Conservation (phyloP, 441 rosid genomes). For the Croton laevigatus region DNA sequence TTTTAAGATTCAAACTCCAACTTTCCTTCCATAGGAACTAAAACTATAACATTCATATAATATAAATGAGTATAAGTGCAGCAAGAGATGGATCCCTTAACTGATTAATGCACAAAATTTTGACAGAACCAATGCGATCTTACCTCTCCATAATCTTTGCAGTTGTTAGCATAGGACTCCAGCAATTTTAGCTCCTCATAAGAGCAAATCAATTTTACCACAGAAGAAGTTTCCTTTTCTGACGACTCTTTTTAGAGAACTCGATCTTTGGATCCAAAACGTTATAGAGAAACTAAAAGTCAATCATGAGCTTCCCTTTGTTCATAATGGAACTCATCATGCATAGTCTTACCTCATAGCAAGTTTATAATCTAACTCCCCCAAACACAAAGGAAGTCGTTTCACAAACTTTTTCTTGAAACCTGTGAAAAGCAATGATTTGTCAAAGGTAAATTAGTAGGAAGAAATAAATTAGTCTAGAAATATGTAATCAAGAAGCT, state of each 20-base stretch:
- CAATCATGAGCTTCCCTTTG: slow-evolving; percentile 3
- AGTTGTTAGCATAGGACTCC: slow-evolving; percentile 67
- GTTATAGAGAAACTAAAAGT: slow-evolving; percentile 35
- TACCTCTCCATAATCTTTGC: background rate
- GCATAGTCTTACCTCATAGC: slow-evolving; percentile 68
- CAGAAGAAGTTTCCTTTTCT: background rate
- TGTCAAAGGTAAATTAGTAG: slow-evolving; percentile 1
- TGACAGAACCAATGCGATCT: background rate
- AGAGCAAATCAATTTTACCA: slow-evolving; percentile 27
- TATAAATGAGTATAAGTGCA: background rate
- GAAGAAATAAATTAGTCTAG: background rate
- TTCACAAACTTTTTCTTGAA: slow-evolving; percentile 68
- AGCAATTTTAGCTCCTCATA: slow-evolving; percentile 69
- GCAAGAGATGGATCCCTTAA: background rate
- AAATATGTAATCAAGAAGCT: slow-evolving; percentile 17
- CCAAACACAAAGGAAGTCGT: slow-evolving; percentile 52
- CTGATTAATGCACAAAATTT: background rate
- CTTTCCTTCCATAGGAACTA: too few relatives aligned
- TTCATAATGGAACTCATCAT: background rate
- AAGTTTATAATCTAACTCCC: slow-evolving; percentile 75
- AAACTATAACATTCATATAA: background rate
- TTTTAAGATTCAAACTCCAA: too few relatives aligned
- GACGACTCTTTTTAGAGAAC: slow-evolving; percentile 36
- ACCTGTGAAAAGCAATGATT: slow-evolving; percentile 36
- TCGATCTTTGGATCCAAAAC: slow-evolving; percentile 76